phyloP scores from a whole-genome alignment of 352 stramenopile genomes.

The Pythium aristosporum region DNA sequence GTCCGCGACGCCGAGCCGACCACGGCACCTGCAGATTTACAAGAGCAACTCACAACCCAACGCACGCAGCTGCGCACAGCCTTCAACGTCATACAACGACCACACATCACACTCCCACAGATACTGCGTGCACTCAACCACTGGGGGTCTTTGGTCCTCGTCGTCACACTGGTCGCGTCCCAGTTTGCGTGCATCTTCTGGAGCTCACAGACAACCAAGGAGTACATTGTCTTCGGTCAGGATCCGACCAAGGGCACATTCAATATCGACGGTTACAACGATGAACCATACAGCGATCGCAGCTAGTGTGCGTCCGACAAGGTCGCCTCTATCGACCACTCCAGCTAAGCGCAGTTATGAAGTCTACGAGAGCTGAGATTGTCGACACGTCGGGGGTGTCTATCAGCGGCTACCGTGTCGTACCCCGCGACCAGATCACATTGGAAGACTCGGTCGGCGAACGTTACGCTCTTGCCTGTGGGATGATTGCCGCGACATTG shows the following conservation, averaged over 20 bases:
- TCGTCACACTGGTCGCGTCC: conserved; percentile 10
- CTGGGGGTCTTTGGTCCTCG: conserved; percentile 9
- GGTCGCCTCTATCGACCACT: conserved; percentile 38
- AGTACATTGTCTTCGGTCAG: conserved; percentile 25
- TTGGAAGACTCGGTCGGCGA: conserved; percentile 1
- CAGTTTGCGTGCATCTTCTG: conserved; percentile 34
- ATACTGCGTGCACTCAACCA: conserved; percentile 6
- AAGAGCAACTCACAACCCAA: conserved; percentile 5
- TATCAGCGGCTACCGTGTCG: conserved; percentile 18
- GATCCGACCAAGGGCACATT: conserved; percentile 11
- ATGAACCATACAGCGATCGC: conserved; percentile 51
- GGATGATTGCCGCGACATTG: conserved; percentile 5
- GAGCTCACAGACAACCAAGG: conserved; percentile 28
- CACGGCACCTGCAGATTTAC: background rate
- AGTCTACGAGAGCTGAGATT: background rate
- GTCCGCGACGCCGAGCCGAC: background rate
- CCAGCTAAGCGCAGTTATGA: conserved; percentile 37
- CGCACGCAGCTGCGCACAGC: conserved; percentile 1
- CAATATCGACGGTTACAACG: conserved; percentile 33
- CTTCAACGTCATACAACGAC: background rate
- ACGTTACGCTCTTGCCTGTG: conserved; percentile 14
- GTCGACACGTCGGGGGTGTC: conserved; percentile 4
- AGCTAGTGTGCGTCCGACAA: conserved; percentile 41
- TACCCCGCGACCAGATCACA: conserved; percentile 6
- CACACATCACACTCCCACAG: background rate